These are phyloP conservation scores for Arabidopsis suecica DNA, from an alignment of 345 rosid genomes.

Conservation along the genomic window DNA sequence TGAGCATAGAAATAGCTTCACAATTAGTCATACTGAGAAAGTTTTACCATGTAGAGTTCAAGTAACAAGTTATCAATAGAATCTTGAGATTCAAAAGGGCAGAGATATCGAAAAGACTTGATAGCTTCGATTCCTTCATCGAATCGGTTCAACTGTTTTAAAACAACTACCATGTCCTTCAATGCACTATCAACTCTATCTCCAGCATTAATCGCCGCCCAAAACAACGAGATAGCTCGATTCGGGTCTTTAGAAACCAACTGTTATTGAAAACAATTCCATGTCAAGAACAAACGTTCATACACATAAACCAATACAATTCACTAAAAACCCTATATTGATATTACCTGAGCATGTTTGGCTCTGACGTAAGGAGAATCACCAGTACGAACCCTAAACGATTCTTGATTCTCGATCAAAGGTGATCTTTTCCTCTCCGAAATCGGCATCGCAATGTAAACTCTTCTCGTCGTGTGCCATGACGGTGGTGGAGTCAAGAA, in stretches of 20 bases:
- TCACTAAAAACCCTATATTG: background rate
- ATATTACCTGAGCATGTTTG: slow-evolving; percentile 71
- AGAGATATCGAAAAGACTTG: slow-evolving; percentile 71
- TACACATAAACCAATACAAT: background rate
- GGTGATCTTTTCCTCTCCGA: slow-evolving; percentile 55
- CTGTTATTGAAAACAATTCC: slow-evolving; percentile 42
- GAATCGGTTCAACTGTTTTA: slow-evolving; percentile 65
- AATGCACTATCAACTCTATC: slow-evolving; percentile 75
- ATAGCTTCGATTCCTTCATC: slow-evolving; percentile 91
- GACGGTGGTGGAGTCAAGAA: slow-evolving; percentile 66
- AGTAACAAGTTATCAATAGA: slow-evolving; percentile 84
- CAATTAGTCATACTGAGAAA: background rate
- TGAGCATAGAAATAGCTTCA: background rate
- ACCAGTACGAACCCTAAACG: slow-evolving; percentile 58
- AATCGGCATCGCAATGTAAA: slow-evolving; percentile 45
- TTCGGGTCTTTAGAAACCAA: slow-evolving; percentile 69
- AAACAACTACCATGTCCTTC: slow-evolving; percentile 78
- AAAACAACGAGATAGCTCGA: slow-evolving; percentile 67
- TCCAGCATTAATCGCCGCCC: slow-evolving; percentile 85
- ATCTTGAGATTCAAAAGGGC: slow-evolving; percentile 76
- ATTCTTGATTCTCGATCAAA: slow-evolving; percentile 44
- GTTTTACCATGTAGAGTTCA: slow-evolving; percentile 75
- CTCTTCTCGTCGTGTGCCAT: slow-evolving; percentile 41
- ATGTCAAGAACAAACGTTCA: slow-evolving; percentile 1
- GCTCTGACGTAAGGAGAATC: slow-evolving; percentile 81